Conservation (phyloP, 257 asterid species). For the Parsonsia alboflavescens region DNA sequence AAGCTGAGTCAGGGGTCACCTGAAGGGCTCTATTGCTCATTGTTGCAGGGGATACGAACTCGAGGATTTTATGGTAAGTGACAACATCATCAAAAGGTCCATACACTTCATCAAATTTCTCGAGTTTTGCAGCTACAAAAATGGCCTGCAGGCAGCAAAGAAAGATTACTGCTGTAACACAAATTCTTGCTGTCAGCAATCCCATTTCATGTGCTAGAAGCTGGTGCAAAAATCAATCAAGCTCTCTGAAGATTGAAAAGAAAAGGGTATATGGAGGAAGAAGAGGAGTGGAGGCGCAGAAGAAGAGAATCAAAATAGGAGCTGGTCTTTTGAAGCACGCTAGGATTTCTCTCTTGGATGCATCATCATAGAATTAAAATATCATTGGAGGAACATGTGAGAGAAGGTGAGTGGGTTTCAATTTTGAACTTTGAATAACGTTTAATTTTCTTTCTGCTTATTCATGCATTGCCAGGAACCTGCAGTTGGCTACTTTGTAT, state of each 20-base stretch:
- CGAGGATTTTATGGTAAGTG: neutral
- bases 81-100: constrained; percentile 25
- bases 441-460: constrained; percentile 1
- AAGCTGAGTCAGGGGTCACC: constrained; percentile 55
- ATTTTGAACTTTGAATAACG: neutral
- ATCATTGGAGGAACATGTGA: neutral
- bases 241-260: neutral
- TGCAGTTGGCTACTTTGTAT: neutral
- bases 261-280: neutral
- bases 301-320: neutral
- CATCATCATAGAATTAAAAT: constrained; percentile 4
- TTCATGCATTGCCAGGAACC: constrained; percentile 15
- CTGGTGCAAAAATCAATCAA: no score
- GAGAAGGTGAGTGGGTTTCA: constrained; percentile 8
- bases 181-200: constrained; percentile 15
- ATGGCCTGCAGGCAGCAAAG: constrained; percentile 22
- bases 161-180: constrained; percentile 6
- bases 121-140: constrained; percentile 26
- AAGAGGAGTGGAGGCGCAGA: neutral
- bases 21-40: constrained; percentile 57
- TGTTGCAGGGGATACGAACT: constrained; percentile 20
- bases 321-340: constrained; percentile 14
- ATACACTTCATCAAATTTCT: constrained; percentile 6
- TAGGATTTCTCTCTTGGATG: neutral
- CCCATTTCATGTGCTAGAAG: constrained; percentile 41